phyloP scores from a whole-genome alignment of 257 asterid genomes.

The Nicotiana sylvestris region DNA sequence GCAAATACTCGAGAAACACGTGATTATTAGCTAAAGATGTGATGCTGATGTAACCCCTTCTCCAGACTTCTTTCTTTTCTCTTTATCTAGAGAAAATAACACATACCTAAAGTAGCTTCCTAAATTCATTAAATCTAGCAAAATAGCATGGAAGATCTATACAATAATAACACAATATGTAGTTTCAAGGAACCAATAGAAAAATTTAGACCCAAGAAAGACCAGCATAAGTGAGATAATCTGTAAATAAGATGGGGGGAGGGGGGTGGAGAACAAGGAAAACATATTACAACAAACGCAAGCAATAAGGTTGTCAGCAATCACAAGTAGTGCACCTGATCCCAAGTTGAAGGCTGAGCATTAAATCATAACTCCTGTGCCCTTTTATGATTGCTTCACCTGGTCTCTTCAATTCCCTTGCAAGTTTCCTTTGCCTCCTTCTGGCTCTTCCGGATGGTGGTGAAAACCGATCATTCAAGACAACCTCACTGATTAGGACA shows the following conservation, averaged over 20 bases:
- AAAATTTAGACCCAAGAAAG: conserved; percentile 1
- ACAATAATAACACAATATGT: not conserved
- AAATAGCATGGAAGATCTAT: not conserved
- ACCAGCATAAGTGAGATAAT: not conserved
- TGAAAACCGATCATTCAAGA: conserved; percentile 65
- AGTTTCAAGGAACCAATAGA: conserved; percentile 5
- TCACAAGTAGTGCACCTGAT: conserved; percentile 56
- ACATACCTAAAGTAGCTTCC: not conserved
- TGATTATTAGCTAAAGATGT: not conserved
- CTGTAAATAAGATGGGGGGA: not conserved
- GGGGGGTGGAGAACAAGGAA: not conserved
- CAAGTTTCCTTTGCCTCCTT: conserved; percentile 68
- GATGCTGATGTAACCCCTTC: not conserved
- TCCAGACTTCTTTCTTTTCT: not conserved
- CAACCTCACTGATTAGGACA: conserved; percentile 76
- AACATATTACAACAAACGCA: not conserved
- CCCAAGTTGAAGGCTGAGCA: conserved; percentile 97
- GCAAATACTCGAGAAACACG: not conserved
- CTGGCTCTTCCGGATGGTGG: conserved; percentile 61
- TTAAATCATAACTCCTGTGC: conserved; percentile 94
- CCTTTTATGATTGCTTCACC: conserved; percentile 96
- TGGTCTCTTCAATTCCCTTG: conserved; percentile 69
- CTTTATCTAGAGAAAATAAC: not conserved
- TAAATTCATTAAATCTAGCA: conserved; percentile 3
- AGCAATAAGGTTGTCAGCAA: not conserved